phyloP scores from a whole-genome alignment of 2,329 filamentous ascomycete genomes.

The Zopfia rhizophila region DNA sequence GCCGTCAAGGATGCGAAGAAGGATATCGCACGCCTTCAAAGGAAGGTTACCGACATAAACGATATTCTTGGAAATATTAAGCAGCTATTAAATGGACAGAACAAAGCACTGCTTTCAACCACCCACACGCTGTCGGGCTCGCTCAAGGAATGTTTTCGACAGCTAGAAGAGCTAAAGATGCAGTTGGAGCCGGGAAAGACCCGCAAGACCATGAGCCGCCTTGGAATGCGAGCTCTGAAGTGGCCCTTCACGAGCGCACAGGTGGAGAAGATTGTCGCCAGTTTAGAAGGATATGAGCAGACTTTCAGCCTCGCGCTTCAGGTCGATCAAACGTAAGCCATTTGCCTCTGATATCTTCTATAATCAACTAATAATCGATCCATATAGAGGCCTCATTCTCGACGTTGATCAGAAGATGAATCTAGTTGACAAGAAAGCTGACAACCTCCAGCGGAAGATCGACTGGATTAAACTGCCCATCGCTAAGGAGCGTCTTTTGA shows the following conservation, averaged over 20 bases:
- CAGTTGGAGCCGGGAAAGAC: not conserved
- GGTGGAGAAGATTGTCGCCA: conserved; percentile 24
- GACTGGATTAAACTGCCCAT: too few relatives aligned
- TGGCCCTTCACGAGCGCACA: conserved; percentile 49
- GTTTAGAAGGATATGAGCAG: conserved; percentile 1
- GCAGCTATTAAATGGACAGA: conserved; percentile 34
- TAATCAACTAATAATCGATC: conserved; percentile 1
- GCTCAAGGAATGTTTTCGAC: too few relatives aligned
- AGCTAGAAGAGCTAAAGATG: too few relatives aligned
- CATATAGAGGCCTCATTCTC: not conserved
- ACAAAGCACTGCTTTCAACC: conserved; percentile 33
- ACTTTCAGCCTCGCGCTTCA: not conserved
- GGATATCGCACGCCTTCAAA: conserved; percentile 46
- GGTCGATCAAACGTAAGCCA: not conserved
- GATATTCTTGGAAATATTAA: conserved; percentile 34
- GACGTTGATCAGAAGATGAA: not conserved
- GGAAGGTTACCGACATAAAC: conserved; percentile 37
- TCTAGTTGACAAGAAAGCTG: too few relatives aligned
- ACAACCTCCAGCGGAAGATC: too few relatives aligned
- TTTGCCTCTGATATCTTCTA: not conserved
- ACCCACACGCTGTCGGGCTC: too few relatives aligned
- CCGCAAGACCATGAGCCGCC: conserved; percentile 35
- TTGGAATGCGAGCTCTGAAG: conserved; percentile 44
- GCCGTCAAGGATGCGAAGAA: conserved; percentile 34
- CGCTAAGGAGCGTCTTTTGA: conserved; percentile 1